Percentiles rank a stretch among this genome's conserved stretches.
Conservation (phyloP, 192 early-diverging fungal species). For the Gorgonomyces haynaldii region DNA sequence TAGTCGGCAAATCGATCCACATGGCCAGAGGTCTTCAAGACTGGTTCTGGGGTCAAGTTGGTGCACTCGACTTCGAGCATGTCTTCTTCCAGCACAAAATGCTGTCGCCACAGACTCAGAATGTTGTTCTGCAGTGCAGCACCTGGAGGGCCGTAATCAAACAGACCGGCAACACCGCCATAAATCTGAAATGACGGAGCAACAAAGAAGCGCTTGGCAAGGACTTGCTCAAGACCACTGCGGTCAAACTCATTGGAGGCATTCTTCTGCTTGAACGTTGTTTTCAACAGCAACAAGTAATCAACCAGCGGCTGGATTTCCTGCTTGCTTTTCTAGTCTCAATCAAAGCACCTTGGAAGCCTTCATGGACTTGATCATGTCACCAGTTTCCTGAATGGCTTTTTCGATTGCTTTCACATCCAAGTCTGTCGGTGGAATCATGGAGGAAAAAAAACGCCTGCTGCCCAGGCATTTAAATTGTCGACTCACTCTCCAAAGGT, state of each 20-base stretch:
- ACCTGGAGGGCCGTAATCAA: conserved; percentile 94
- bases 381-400: no score
- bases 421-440: no score
- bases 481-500: no score
- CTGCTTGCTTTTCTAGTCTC: neutral
- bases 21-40: conserved; percentile 95
- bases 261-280: conserved; percentile 18
- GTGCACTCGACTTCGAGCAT: conserved; percentile 99
- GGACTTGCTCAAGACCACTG: conserved; percentile 54
- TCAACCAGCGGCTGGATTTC: conserved; percentile 27
- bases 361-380: conserved; percentile 32
- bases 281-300: conserved; percentile 26
- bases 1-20: conserved; percentile 97
- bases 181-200: conserved; percentile 93
- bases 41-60: conserved; percentile 92
- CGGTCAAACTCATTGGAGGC: conserved; percentile 46
- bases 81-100: conserved; percentile 98
- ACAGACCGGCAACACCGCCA: conserved; percentile 92
- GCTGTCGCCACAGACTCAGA: conserved; percentile 79
- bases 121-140: conserved; percentile 87
- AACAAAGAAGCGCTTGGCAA: conserved; percentile 91
- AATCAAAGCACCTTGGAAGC: conserved; percentile 16
- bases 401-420: no score
- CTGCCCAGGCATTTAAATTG: no score
- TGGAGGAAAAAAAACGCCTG: no score